These are phyloP conservation scores for Dactylonectria macrodidyma DNA, from an alignment of 2,329 filamentous ascomycete species.

Conservation along the genomic window DNA sequence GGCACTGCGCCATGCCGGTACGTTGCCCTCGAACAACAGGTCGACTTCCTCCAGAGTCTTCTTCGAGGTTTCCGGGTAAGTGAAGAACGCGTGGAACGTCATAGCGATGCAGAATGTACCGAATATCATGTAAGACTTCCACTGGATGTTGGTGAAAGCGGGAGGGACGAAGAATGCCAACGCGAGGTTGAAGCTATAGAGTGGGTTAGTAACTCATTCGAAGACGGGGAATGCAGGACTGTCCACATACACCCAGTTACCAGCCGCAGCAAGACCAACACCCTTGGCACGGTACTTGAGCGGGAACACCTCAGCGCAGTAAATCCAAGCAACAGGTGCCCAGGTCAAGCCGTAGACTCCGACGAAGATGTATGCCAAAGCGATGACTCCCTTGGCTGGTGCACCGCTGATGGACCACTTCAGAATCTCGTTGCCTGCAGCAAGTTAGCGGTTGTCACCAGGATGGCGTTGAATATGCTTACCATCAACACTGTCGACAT, in stretches of 20 bases:
- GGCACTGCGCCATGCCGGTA: slow-evolving; percentile 44
- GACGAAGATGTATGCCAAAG: slow-evolving; percentile 64
- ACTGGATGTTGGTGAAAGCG: slow-evolving; percentile 59
- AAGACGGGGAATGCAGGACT: fast-evolving
- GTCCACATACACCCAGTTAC: slow-evolving; percentile 56
- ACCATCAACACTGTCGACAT: slow-evolving; percentile 58
- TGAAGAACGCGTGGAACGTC: slow-evolving; percentile 62
- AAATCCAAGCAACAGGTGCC: slow-evolving; percentile 68
- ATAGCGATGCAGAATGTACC: slow-evolving; percentile 60
- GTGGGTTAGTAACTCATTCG: background rate
- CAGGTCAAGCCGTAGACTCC: slow-evolving; percentile 57
- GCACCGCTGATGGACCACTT: slow-evolving; percentile 61
- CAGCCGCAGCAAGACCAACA: slow-evolving; percentile 65
- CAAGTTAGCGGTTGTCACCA: background rate
- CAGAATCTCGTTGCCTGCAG: slow-evolving; percentile 60
- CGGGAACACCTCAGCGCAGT: slow-evolving; percentile 71
- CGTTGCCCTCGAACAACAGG: slow-evolving; percentile 38
- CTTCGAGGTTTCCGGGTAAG: slow-evolving; percentile 68
- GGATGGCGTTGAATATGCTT: background rate
- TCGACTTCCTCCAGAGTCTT: slow-evolving; percentile 47
- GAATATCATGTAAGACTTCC: slow-evolving; percentile 65
- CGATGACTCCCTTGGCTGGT: slow-evolving; percentile 65
- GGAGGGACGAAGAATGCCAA: slow-evolving; percentile 57
- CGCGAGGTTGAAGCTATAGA: slow-evolving; percentile 56
- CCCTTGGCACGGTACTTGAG: slow-evolving; percentile 66